Base-by-base conservation (phyloP, 2,329 filamentous ascomycete species). In the Cyphellophora attinorum region DNA sequence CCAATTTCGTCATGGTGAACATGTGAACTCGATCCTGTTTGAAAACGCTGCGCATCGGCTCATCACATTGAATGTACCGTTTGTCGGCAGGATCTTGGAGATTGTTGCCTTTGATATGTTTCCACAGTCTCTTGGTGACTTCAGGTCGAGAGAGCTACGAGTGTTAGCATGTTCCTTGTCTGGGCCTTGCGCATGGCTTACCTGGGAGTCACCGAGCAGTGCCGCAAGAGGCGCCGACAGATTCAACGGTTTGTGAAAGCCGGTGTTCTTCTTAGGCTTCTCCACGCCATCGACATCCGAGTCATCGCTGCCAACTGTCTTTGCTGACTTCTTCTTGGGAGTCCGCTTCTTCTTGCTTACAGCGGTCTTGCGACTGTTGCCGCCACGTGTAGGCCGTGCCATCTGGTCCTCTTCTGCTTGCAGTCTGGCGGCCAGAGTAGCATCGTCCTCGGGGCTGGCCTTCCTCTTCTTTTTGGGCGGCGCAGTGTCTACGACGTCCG, bases 1-100 rank as follows among this genome's bases (percentile, higher is more conserved):
- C 76, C 11, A 94, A 75, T 67, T 95, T 95, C 68, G 94, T 96
- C 89, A 98, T 96, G 48, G 85, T 88, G 60, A 98, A 98, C 91
- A 98, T 98, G 61, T 96, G 85, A 32, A 98, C 82, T 52, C 75
- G 83, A 51, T 86, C 76, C 52, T 82, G 74, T 59, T 93, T 93
- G 66, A 98, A 98, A 5, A 98, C 82, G 5, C 82, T 81, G 41
- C 84, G 79, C 81, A 98, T 81, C 48, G 76, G 78, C 15, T 93
- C 85, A 59, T 98, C 91, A 62, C 91, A 98, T 17, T 76, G 67
- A 44, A 98, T 98, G 49, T 94, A 85, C 14, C 91, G 82, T 58
- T 88, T 89, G 64, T 98, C 89, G 45, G 59, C 76, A 1, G 88
- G 89, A 48, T 96, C 88, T 59, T 98, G 91, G 5, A 98, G 76